Base-by-base conservation (phyloP, 2,329 filamentous ascomycete species). In the Trichophyton schoenleinii region DNA sequence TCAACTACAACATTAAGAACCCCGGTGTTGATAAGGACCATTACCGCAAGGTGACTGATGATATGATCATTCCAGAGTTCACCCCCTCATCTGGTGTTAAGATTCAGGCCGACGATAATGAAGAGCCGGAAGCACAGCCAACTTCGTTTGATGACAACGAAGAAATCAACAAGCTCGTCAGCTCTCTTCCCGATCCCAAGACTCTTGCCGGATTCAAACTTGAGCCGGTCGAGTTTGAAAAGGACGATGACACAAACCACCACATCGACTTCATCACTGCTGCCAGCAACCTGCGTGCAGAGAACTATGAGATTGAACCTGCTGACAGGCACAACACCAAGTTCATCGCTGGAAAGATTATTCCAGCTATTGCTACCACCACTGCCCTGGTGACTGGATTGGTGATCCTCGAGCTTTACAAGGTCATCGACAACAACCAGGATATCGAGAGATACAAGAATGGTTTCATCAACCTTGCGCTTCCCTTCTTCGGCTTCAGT, bases 391-490 rank as follows among this genome's bases (percentile, higher is more conserved):
- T 97, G 11, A 99, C 94, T 2, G 94, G 94, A 62, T 81, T 99
- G 53, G 91, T 99, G 60, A 83, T 95, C 15, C 79, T 99, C 53
- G 94, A 99, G 78, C 78, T 97, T 57, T 96, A 89, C 86, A 99
- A 99, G 84, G 83, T 99, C 65, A 81, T 99, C 53, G 94, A 97
- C 70, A 92, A 91, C 71, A 96, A 99, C 81, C 84, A 82, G n/a
- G 90, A 97, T 68, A 87, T 96, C 66, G 94, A 97, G 77, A 89
- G 97, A 76, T 99, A 95, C 85, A 97, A 97, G 83, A 99, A 99
- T 72, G 94, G 94, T 15, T 99, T 99, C 75, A 82, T 97, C 77
- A 99, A 99, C 77, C 78, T 99, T 67, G 94, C 94, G 1, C 79
- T 99, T 65, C 94, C 94, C 0, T 97, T 99, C 82, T 96, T 99